phyloP scores from a whole-genome alignment of 2,329 filamentous ascomycete species.

The Amauroascus niger region DNA sequence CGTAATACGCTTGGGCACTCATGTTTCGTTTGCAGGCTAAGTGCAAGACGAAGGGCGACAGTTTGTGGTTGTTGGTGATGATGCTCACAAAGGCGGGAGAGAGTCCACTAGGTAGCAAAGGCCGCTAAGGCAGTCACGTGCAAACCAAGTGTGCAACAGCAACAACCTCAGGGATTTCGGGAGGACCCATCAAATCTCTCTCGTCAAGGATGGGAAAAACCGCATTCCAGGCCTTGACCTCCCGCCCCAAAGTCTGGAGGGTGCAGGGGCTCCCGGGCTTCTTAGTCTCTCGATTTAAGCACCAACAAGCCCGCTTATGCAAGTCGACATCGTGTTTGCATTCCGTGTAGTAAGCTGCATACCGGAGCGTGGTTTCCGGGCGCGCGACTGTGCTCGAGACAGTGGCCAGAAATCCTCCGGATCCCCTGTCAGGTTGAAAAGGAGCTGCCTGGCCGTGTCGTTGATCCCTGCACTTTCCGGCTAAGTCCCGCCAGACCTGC shows the following conservation, averaged over 20 bases:
- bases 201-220: background rate
- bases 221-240: background rate
- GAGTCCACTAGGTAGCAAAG: background rate
- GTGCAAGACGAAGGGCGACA: background rate
- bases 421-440: background rate
- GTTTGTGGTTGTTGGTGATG: background rate
- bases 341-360: background rate
- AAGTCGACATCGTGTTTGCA: background rate
- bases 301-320: background rate
- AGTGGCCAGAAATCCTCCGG: background rate
- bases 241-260: background rate
- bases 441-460: background rate
- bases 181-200: no score
- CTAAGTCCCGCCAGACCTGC: background rate
- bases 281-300: background rate
- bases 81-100: background rate
- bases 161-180: no score
- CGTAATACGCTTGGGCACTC: conserved; percentile 59
- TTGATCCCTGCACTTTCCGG: background rate
- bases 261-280: background rate
- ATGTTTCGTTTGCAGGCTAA: conserved; percentile 28
- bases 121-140: background rate
- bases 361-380: background rate
- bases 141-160: background rate
- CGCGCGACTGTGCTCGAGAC: background rate